Percentiles rank a stretch among this genome's conserved stretches.
phyloP scores from a whole-genome alignment of 2,329 filamentous ascomycete species.

The Exophiala oligosperma region DNA sequence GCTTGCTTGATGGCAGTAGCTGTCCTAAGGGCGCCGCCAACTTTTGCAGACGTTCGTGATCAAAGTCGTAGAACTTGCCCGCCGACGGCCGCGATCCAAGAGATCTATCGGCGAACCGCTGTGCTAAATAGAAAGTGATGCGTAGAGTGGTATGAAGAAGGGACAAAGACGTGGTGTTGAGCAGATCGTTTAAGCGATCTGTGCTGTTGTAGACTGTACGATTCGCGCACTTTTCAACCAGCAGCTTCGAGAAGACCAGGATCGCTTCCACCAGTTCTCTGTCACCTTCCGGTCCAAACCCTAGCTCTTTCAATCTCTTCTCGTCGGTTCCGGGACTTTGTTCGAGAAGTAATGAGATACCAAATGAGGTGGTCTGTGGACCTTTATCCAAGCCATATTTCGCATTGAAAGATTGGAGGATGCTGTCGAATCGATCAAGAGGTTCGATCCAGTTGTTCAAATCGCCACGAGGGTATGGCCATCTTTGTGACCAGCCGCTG shows the following conservation, averaged over 20 bases:
- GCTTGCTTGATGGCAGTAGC: constrained; percentile 54
- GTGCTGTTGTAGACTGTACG: constrained; percentile 95
- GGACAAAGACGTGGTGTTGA: constrained; percentile 81
- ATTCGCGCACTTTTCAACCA: constrained; percentile 94
- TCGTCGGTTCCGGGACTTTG: constrained; percentile 45
- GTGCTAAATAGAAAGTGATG: constrained; percentile 80
- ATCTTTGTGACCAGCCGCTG: constrained; percentile 77
- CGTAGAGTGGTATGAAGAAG: constrained; percentile 77
- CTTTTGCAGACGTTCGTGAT: constrained; percentile 76
- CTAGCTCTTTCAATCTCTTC: constrained; percentile 57
- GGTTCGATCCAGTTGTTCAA: constrained; percentile 97
- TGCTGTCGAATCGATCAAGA: constrained; percentile 87
- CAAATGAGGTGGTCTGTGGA: constrained; percentile 77
- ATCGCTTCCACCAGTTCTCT: constrained; percentile 75
- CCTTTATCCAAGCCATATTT: constrained; percentile 78
- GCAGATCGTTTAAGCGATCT: constrained; percentile 79
- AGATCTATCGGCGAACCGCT: constrained; percentile 75
- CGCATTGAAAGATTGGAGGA: constrained; percentile 77
- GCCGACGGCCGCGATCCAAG: constrained; percentile 71
- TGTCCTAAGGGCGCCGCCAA: constrained; percentile 81
- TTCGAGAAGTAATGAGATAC: constrained; percentile 63
- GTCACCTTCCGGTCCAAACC: constrained; percentile 75
- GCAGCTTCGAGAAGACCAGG: constrained; percentile 79
- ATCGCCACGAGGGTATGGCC: constrained; percentile 94
- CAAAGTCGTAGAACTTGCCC: constrained; percentile 76